Base-by-base conservation (phyloP, 371 early-diverging fungal genomes). In the Mortierella sp. region DNA sequence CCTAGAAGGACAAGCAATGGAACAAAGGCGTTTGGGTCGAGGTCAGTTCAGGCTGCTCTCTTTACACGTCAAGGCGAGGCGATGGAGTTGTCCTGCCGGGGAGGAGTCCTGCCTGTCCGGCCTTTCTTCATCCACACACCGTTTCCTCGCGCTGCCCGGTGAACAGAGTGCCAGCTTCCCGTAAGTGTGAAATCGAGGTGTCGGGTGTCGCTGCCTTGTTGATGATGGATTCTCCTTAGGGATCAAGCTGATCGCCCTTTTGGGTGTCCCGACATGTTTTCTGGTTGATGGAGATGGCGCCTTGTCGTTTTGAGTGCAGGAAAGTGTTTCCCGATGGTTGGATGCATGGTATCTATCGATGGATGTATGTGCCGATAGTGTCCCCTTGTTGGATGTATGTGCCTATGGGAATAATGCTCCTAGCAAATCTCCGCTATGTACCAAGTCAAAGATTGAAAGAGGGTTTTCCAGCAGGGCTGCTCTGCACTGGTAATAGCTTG, bases 371-470 rank as follows among this genome's bases (percentile, higher is more conserved):
- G 48, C 19, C 53, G 53, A 53, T 24, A 19, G 24, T 53, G 43
- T 40, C 6, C 43, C 43, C 43, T 40, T 6, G 43, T 40, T 40
- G n/a, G 57, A 53, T 67, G 72, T 44, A 31, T 75, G 50, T 43
- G 53, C 57, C 70, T 48, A 53, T 69, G 46, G 48, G 14, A 48
- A 21, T 31, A 5, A 31, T 21, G 55, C 34, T 57, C 54, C 40
- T 16, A 44, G 28, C 77, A 75, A 50, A 71, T 70, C 61, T 64
- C 64, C 64, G 37, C 37, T 64, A 64, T 40, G 76, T 79, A 83
- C 83, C 83, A 83, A 83, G 79, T 83, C 83, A 83, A 83, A 79
- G 79, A 79, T 80, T 82, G 83, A 79, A 83, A 83, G 80, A 79
- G 80, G 79, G 75, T 26, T 77, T 77, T 80, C 70, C 76, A 73